Evolutionary conservation across 2,329 filamentous ascomycete genomes (phyloP).

Genomic region (Phyllosticta citrichinensis): DNA sequence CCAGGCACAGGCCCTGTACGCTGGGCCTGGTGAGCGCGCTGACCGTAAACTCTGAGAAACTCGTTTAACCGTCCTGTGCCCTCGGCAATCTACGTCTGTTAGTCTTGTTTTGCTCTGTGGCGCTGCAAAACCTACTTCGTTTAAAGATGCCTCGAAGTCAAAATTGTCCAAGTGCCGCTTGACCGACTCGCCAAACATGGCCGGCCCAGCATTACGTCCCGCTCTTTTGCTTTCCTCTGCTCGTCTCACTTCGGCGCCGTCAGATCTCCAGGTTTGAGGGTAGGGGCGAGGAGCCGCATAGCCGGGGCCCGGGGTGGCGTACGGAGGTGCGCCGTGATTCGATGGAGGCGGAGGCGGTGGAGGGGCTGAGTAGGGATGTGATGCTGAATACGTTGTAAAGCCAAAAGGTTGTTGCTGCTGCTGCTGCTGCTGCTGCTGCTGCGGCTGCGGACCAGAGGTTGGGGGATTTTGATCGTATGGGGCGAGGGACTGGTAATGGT

Average conservation of each 20-base stretch:
- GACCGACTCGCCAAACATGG: constrained; percentile 39
- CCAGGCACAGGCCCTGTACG: constrained; percentile 37
- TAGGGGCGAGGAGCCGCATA: constrained; percentile 32
- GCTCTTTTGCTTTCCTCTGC: constrained; percentile 29
- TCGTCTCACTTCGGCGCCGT: constrained; percentile 21
- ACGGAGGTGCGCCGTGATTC: constrained; percentile 22
- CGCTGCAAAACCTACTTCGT: constrained; percentile 31
- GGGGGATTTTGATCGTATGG: constrained; percentile 29
- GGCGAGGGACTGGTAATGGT: constrained; percentile 24
- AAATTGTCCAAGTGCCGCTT: constrained; percentile 55
- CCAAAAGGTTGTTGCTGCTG: constrained; percentile 23
- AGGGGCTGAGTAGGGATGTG: constrained; percentile 30
- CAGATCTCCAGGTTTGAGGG: constrained; percentile 28
- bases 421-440: constrained; percentile 19
- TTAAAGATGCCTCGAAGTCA: constrained; percentile 46
- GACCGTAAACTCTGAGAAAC: constrained; percentile 41
- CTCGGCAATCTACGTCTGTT: constrained; percentile 32
- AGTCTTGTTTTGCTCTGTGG: constrained; percentile 7
- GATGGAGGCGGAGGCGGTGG: constrained; percentile 23
- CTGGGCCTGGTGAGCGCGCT: constrained; percentile 41
- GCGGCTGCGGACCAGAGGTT: constrained; percentile 28
- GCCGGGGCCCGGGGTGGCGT: constrained; percentile 29
- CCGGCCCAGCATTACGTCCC: constrained; percentile 20
- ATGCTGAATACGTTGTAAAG: constrained; percentile 32
- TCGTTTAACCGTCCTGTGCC: constrained; percentile 35